Percentiles rank a stretch among this genome's conserved stretches.
These are phyloP conservation scores for Helicostylum pulchrum DNA, from an alignment of 192 early-diverging fungal genomes.

Conservation along the genomic window DNA sequence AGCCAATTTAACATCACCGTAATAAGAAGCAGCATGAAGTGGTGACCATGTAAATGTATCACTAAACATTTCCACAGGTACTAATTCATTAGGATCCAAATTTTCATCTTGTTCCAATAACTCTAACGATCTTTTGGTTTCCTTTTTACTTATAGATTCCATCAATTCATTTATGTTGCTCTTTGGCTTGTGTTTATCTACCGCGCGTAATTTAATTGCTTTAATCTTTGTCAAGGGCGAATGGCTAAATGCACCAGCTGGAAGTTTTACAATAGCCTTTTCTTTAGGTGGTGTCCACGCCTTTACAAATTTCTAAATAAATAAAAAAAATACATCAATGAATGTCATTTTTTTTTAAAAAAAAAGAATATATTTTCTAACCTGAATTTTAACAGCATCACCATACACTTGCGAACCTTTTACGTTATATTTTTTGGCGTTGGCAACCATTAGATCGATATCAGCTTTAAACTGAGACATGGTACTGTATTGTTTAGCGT, in stretches of 20 bases:
- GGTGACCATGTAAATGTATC: conserved; percentile 77
- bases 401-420: conserved; percentile 43
- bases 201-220: not conserved
- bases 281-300: conserved; percentile 13
- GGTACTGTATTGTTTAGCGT: conserved; percentile 25
- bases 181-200: conserved; percentile 3
- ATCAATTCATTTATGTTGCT: not conserved
- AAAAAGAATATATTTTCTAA: conserved; percentile 12
- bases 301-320: conserved; percentile 32
- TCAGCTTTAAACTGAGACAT: conserved; percentile 38
- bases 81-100: conserved; percentile 29
- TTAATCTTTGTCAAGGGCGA: not conserved
- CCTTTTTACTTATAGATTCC: conserved; percentile 16
- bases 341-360: not conserved
- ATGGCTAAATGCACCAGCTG: conserved; percentile 3
- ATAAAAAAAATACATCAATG: not conserved
- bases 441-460: conserved; percentile 44
- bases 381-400: conserved; percentile 47
- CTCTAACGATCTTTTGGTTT: conserved; percentile 6
- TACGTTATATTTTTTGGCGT: conserved; percentile 54
- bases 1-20: conserved; percentile 66
- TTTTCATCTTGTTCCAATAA: conserved; percentile 16
- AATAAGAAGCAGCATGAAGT: conserved; percentile 84
- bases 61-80: conserved; percentile 37
- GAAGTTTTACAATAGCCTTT: conserved; percentile 17